phyloP scores from a whole-genome alignment of 2,329 filamentous ascomycete genomes.

The Colletotrichum limetticola region DNA sequence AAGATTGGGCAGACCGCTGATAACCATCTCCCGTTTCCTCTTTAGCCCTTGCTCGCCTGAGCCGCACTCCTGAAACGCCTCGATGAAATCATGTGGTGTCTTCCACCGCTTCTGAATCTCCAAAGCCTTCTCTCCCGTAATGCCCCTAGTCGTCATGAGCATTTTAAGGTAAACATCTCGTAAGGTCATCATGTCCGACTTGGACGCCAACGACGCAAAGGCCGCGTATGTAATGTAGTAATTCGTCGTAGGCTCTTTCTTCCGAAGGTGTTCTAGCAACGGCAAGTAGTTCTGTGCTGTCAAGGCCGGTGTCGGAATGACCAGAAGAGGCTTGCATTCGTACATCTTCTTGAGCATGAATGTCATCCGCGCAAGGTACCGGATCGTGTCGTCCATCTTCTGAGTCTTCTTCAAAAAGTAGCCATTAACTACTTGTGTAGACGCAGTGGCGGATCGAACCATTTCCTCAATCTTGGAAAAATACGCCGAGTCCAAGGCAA shows the following conservation, averaged over 20 bases:
- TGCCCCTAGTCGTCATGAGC: conserved; percentile 82
- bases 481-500: conserved; percentile 66
- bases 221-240: conserved; percentile 76
- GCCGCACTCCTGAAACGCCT: conserved; percentile 71
- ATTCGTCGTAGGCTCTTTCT: conserved; percentile 58
- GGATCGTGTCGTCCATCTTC: conserved; percentile 81
- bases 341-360: conserved; percentile 74
- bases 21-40: conserved; percentile 70
- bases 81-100: conserved; percentile 77
- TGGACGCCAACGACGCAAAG: conserved; percentile 78
- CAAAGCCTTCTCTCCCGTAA: conserved; percentile 81
- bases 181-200: conserved; percentile 79
- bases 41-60: conserved; percentile 61
- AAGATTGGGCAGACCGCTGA: conserved; percentile 64
- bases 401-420: conserved; percentile 82
- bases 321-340: conserved; percentile 63
- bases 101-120: conserved; percentile 84
- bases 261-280: conserved; percentile 67
- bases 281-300: conserved; percentile 74
- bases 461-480: conserved; percentile 71
- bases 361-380: conserved; percentile 80
- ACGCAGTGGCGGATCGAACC: conserved; percentile 78
- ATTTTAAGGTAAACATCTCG: conserved; percentile 84
- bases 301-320: conserved; percentile 75
- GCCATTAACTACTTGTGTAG: conserved; percentile 81